A percentile compares a stretch with the other conserved stretches of the same genome.
Conservation (phyloP, 2,329 filamentous ascomycete species). For the Zymoseptoria passerinii region DNA sequence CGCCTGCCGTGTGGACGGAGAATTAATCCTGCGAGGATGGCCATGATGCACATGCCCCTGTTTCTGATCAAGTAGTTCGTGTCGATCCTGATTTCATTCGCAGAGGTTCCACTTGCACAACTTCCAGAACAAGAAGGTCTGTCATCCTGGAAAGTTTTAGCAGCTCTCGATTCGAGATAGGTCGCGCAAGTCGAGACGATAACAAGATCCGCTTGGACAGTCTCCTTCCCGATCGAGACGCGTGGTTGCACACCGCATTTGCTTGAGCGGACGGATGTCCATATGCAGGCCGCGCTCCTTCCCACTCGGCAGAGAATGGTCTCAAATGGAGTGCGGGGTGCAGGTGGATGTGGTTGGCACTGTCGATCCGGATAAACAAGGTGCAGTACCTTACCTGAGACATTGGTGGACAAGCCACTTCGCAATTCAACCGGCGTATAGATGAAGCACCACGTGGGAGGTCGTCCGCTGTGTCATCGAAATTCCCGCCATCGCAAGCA, state of each 20-base stretch:
- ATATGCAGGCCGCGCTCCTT: neutral
- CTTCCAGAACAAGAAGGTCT: conserved; percentile 1
- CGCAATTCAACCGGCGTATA: neutral
- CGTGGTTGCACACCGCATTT: neutral
- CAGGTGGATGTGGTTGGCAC: neutral
- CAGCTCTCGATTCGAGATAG: neutral
- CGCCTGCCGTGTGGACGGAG: neutral
- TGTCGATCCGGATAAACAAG: neutral
- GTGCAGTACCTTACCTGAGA: neutral
- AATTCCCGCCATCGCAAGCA: neutral
- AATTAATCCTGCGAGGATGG: neutral
- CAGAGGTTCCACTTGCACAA: neutral
- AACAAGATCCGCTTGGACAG: neutral
- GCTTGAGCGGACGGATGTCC: neutral
- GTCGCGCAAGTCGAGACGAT: neutral
- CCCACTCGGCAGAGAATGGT: neutral
- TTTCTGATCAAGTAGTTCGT: neutral
- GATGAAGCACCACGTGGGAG: neutral
- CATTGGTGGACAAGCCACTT: neutral
- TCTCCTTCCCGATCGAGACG: neutral
- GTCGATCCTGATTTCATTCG: neutral
- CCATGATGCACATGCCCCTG: neutral
- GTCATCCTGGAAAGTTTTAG: neutral
- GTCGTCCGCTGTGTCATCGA: neutral
- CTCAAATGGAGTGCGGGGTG: neutral